These are phyloP conservation scores for Plantago ovata DNA, from an alignment of 257 asterid species.

Conservation along the genomic window DNA sequence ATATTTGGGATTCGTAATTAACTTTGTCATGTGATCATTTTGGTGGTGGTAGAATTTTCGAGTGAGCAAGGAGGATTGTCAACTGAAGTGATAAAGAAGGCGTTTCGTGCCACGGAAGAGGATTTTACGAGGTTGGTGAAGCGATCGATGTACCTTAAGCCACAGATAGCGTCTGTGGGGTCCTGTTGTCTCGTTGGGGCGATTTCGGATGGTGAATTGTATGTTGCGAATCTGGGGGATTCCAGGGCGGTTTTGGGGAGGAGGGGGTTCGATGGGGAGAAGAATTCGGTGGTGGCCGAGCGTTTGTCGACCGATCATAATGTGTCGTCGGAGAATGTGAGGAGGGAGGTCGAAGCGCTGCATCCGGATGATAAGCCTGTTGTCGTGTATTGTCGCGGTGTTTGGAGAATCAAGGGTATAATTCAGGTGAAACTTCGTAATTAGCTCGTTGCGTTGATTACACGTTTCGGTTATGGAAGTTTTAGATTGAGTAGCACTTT, in stretches of 20 bases:
- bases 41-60: conserved; percentile 57
- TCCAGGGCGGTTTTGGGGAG: conserved; percentile 96
- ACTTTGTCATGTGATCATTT: background rate
- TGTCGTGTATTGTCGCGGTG: conserved; percentile 80
- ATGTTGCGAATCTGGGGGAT: conserved; percentile 89
- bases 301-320: conserved; percentile 88
- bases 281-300: conserved; percentile 63
- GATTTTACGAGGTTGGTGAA: conserved; percentile 77
- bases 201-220: conserved; percentile 64
- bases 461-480: too few species aligned
- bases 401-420: conserved; percentile 97
- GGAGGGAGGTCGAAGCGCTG: conserved; percentile 87
- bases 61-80: conserved; percentile 87
- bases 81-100: conserved; percentile 74
- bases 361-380: conserved; percentile 79
- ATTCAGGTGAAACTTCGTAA: conserved; percentile 60
- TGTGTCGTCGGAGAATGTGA: conserved; percentile 70
- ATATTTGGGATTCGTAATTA: background rate
- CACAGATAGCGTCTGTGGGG: conserved; percentile 86
- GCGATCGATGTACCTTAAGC: conserved; percentile 54
- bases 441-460: too few species aligned
- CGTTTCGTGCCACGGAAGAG: conserved; percentile 85
- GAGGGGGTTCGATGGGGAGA: conserved; percentile 63
- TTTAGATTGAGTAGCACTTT: too few species aligned
- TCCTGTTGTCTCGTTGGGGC: conserved; percentile 93